phyloP scores from a whole-genome alignment of 2,329 filamentous ascomycete genomes.

The Colletotrichum incanum region DNA sequence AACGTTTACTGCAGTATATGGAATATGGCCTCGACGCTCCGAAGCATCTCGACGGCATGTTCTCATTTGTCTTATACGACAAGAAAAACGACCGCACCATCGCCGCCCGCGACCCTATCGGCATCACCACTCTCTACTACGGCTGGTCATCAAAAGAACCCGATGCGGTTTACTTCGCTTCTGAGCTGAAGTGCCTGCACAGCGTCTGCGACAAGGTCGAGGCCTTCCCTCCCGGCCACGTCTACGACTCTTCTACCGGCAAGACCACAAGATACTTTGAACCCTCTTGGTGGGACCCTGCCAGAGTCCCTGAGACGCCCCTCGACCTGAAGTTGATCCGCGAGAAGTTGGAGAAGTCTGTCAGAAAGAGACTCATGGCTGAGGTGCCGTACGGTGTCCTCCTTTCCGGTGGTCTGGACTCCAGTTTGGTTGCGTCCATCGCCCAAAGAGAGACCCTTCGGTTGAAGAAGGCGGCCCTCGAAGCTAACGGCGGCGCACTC shows the following conservation, averaged over 20 bases:
- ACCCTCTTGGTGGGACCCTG: slow-evolving; percentile 91
- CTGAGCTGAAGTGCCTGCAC: slow-evolving; percentile 94
- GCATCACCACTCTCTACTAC: slow-evolving; percentile 97
- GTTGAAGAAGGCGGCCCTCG: slow-evolving; percentile 76
- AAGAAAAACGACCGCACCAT: slow-evolving; percentile 93
- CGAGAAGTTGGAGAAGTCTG: slow-evolving; percentile 87
- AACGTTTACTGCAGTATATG: slow-evolving; percentile 76
- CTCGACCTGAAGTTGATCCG: slow-evolving; percentile 88
- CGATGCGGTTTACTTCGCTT: slow-evolving; percentile 93
- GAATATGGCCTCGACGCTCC: slow-evolving; percentile 93
- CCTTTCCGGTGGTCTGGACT: slow-evolving; percentile 95
- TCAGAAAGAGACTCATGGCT: slow-evolving; percentile 97
- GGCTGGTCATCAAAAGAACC: slow-evolving; percentile 89
- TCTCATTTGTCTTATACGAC: slow-evolving; percentile 98
- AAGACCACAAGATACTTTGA: slow-evolving; percentile 90
- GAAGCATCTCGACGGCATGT: slow-evolving; percentile 98
- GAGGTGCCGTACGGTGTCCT: slow-evolving; percentile 98
- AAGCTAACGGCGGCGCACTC: slow-evolving; percentile 61
- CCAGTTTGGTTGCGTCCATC: slow-evolving; percentile 94
- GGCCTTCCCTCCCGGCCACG: slow-evolving; percentile 93
- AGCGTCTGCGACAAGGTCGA: slow-evolving; percentile 96
- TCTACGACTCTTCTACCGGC: slow-evolving; percentile 95
- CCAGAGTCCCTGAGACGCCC: slow-evolving; percentile 83
- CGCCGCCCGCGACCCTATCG: slow-evolving; percentile 95
- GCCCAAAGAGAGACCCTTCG: slow-evolving; percentile 92